Percentiles rank a stretch among this genome's conserved stretches.
Conservation (phyloP, 441 rosid genomes). For the Aleurites moluccanus region DNA sequence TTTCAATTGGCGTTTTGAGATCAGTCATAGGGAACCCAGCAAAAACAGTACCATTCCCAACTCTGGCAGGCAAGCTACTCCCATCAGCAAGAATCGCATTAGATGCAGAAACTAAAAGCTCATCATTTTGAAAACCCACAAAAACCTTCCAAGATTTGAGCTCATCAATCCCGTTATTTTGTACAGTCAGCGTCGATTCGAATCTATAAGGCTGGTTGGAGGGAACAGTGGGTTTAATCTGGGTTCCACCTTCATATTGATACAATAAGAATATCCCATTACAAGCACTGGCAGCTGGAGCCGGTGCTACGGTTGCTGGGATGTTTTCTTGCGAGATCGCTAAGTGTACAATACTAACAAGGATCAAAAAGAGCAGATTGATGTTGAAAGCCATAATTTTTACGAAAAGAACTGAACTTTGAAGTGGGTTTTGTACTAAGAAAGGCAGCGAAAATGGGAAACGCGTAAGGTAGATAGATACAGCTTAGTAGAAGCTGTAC, state of each 20-base stretch:
- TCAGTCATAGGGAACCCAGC: slow-evolving; percentile 79
- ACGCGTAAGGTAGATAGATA: slow-evolving; percentile 13
- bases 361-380: slow-evolving; percentile 26
- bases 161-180: slow-evolving; percentile 67
- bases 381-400: slow-evolving; percentile 24
- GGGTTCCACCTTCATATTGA: slow-evolving; percentile 44
- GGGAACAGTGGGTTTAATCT: slow-evolving; percentile 59
- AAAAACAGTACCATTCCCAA: slow-evolving; percentile 75
- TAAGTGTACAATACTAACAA: slow-evolving; percentile 27
- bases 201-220: slow-evolving; percentile 73
- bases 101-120: slow-evolving; percentile 69
- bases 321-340: slow-evolving; percentile 43
- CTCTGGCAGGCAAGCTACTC: slow-evolving; percentile 51
- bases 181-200: slow-evolving; percentile 65
- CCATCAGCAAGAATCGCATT: slow-evolving; percentile 78
- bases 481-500: slow-evolving; percentile 27
- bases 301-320: slow-evolving; percentile 32
- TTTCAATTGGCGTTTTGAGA: slow-evolving; percentile 81
- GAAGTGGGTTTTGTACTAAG: slow-evolving; percentile 3
- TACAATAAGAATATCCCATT: slow-evolving; percentile 73
- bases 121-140: slow-evolving; percentile 67
- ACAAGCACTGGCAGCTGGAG: slow-evolving; percentile 60
- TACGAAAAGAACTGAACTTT: background rate
- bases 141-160: slow-evolving; percentile 76
- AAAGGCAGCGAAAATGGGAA: background rate